A percentile compares a stretch with the other conserved stretches of the same genome.
phyloP scores from a whole-genome alignment of 1,284 basidiomycete species.

The Singerocomus inundabilis region DNA sequence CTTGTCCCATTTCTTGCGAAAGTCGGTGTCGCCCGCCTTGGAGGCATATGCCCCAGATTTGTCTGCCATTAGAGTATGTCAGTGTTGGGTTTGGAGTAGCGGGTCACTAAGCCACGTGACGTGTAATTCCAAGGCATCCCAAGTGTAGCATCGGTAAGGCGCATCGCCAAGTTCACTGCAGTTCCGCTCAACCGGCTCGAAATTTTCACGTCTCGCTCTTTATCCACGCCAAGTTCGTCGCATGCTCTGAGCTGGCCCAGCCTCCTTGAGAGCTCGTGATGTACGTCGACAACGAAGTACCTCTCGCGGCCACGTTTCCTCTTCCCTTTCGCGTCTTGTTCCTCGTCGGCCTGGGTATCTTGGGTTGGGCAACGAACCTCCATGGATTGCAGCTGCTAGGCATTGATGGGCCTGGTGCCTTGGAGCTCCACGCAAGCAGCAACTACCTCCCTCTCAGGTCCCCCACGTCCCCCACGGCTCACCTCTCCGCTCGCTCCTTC shows the following conservation, averaged over 20 bases:
- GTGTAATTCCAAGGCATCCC: too few relatives aligned
- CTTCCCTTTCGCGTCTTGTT: slow-evolving; percentile 80
- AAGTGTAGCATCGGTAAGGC: too few relatives aligned
- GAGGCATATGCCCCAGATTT: slow-evolving; percentile 59
- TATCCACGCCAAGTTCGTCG: not conserved
- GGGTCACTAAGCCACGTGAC: slow-evolving; percentile 1
- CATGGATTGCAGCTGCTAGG: slow-evolving; percentile 77
- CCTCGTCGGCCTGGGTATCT: slow-evolving; percentile 66
- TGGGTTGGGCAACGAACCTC: slow-evolving; percentile 85
- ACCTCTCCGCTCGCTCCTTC: slow-evolving; percentile 30
- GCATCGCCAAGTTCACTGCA: not conserved
- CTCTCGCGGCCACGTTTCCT: slow-evolving; percentile 65
- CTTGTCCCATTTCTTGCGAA: slow-evolving; percentile 85
- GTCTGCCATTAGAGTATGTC: too few relatives aligned
- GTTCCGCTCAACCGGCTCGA: not conserved
- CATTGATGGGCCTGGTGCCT: slow-evolving; percentile 67
- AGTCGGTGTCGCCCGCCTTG: slow-evolving; percentile 71
- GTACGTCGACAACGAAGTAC: slow-evolving; percentile 38
- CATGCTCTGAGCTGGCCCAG: slow-evolving; percentile 13
- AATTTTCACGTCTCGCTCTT: not conserved
- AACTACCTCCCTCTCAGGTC: slow-evolving; percentile 27
- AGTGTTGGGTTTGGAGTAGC: too few relatives aligned
- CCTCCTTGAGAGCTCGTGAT: slow-evolving; percentile 28
- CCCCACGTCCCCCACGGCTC: slow-evolving; percentile 29
- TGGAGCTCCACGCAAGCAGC: slow-evolving; percentile 54